phyloP scores from a whole-genome alignment of 2,329 filamentous ascomycete genomes.

The Ceratocystis cubensis region DNA sequence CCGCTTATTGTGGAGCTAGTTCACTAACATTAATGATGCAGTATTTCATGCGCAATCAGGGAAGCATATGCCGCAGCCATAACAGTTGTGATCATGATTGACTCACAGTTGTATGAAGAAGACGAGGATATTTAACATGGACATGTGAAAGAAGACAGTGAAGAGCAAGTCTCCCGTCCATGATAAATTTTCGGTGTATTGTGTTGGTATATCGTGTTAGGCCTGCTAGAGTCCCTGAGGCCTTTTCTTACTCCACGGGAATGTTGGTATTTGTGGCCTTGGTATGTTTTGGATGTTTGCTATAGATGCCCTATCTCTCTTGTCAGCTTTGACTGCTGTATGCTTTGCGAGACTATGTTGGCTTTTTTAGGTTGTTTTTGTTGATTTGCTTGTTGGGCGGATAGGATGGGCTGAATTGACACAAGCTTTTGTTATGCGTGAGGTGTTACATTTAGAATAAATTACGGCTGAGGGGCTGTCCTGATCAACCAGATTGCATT shows the following conservation, averaged over 20 bases:
- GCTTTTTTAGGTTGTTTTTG: neutral
- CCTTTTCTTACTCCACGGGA: neutral
- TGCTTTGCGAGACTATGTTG: neutral
- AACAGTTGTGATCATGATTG: constrained; percentile 57
- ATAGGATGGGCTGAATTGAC: neutral
- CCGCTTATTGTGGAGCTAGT: neutral
- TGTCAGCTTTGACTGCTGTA: neutral
- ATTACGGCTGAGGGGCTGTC: neutral
- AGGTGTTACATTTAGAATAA: neutral
- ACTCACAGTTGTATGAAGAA: constrained; percentile 31
- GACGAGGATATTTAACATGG: constrained; percentile 14
- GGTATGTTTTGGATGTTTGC: neutral
- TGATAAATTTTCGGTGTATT: neutral
- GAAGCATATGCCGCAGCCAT: constrained; percentile 64
- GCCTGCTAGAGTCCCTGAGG: neutral
- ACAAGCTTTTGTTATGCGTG: neutral
- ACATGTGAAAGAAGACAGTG: neutral
- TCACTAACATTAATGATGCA: constrained; percentile 26
- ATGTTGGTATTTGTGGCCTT: neutral
- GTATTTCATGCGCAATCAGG: constrained; percentile 60
- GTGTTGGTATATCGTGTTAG: neutral
- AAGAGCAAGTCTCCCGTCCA: neutral
- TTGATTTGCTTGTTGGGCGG: neutral
- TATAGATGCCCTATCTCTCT: neutral
- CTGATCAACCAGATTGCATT: neutral